Base-by-base conservation (phyloP, 306 rosid species). In the Biancaea sappan region DNA sequence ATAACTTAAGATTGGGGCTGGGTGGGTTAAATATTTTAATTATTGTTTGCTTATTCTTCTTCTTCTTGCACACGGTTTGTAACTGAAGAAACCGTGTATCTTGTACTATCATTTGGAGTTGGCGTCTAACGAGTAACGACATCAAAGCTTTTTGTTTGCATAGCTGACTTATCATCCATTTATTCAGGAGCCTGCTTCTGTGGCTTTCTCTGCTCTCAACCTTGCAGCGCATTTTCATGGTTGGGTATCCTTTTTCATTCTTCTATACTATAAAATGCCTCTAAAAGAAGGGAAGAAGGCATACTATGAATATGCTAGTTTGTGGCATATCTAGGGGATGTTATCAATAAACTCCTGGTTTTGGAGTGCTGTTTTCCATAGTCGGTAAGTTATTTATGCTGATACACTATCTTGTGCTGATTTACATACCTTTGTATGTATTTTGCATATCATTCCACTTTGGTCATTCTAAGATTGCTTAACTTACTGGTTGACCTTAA, bases 211-310 rank as follows among this genome's bases (percentile, higher is more conserved):
- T 59, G 84, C 73, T 8, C 88, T 92, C 74, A 92, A 90, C 80
- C 92, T 92, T 71, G 85, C 84, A 64, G 69, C 79, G 82, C 94
- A 92, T 87, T 77, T 90, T 53, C 88, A 87, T 77, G 96, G 98
- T 44, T 92, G 94, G 98, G 47, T 85, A 15, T 90, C 92, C 34
- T 87, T 88, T 79, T 75, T 84, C 79, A 66, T 71, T 72, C 91
- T 90, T 82, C 18, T 88, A 18, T 68, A 88, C 80, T 75, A 85
- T n/a, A 84, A 88, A 61, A 72, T 92, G 77, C 91, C 91, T 68
- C 59, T 85, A 69, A 86, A 74, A 68, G 79, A 59, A 61, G 84
- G 85, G 70, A 88, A 79, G 83, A 88, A 81, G 85, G 64, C 82
- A 4, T 80, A 81, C 44, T 88, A 90, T 71, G 89, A 87, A 44